Percentiles rank a stretch among this genome's conserved stretches.
Evolutionary conservation across 2,329 filamentous ascomycete genomes (phyloP).

Genomic region (Cladosporium sp.): DNA sequence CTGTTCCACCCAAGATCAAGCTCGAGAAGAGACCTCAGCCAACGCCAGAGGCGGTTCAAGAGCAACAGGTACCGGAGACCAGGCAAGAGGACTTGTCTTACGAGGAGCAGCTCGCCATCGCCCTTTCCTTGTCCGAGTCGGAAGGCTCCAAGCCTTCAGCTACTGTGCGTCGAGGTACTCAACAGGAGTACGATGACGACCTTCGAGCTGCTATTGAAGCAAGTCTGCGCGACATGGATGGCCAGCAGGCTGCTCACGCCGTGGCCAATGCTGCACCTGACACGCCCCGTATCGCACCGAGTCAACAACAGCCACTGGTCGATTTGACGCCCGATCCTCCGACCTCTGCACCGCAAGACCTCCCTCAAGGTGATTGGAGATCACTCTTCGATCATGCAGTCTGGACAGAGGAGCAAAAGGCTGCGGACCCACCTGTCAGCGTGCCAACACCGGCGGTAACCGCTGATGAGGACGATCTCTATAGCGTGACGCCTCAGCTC

Average conservation of each 20-base stretch:
- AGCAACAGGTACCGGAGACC: constrained; percentile 13
- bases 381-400: constrained; percentile 18
- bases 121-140: constrained; percentile 30
- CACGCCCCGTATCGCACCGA: constrained; percentile 12
- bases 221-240: constrained; percentile 27
- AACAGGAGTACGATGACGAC: constrained; percentile 22
- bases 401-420: constrained; percentile 11
- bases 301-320: constrained; percentile 18
- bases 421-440: constrained; percentile 7
- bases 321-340: constrained; percentile 23
- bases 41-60: constrained; percentile 11
- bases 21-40: constrained; percentile 19
- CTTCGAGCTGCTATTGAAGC: constrained; percentile 30
- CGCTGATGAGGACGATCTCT: constrained; percentile 24
- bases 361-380: constrained; percentile 17
- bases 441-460: constrained; percentile 18
- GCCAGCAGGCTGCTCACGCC: constrained; percentile 21
- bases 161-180: constrained; percentile 18
- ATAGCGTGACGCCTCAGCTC: constrained; percentile 28
- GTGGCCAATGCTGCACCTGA: constrained; percentile 15
- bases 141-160: constrained; percentile 23
- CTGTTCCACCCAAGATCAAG: constrained; percentile 40
- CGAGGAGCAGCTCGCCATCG: constrained; percentile 33
- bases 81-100: constrained; percentile 24
- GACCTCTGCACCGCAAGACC: constrained; percentile 10